phyloP scores from a whole-genome alignment of 768 basidiomycete genomes.

The Clitopilus passeckerianus region DNA sequence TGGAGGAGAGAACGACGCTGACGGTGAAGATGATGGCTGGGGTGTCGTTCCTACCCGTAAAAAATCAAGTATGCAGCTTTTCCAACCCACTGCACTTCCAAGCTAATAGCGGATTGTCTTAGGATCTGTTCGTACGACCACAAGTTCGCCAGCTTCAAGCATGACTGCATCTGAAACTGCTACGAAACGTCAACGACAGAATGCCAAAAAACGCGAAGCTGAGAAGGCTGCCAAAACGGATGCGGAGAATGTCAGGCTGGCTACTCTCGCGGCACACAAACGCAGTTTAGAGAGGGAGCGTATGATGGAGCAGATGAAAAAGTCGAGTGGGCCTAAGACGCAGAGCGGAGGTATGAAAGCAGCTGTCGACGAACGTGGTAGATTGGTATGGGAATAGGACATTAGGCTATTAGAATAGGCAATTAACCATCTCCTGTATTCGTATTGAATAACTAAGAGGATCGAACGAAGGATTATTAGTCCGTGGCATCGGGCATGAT shows the following conservation, averaged over 20 bases:
- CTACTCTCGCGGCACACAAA: slow-evolving; percentile 52
- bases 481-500: background rate
- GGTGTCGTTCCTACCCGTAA: slow-evolving; percentile 62
- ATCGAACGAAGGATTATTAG: background rate
- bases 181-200: slow-evolving; percentile 70
- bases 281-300: slow-evolving; percentile 51
- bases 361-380: slow-evolving; percentile 49
- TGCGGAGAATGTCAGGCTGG: slow-evolving; percentile 45
- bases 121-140: slow-evolving; percentile 10
- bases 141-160: slow-evolving; percentile 2
- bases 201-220: slow-evolving; percentile 53
- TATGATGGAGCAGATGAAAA: slow-evolving; percentile 38
- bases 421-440: background rate
- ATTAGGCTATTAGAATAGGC: background rate
- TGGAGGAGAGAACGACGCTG: slow-evolving; percentile 49
- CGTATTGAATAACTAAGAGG: background rate
- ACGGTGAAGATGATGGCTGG: slow-evolving; percentile 78
- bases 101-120: background rate
- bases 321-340: slow-evolving; percentile 23
- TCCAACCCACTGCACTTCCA: background rate
- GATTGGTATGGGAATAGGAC: slow-evolving; percentile 52
- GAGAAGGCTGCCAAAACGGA: slow-evolving; percentile 54
- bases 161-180: slow-evolving; percentile 36
- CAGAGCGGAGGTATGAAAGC: slow-evolving; percentile 60
- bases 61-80: slow-evolving; percentile 30